A percentile compares a stretch with the other conserved stretches of the same genome.
Conservation (phyloP, 148 eudicot genomes). For the Rhododendron ferrugineum region DNA sequence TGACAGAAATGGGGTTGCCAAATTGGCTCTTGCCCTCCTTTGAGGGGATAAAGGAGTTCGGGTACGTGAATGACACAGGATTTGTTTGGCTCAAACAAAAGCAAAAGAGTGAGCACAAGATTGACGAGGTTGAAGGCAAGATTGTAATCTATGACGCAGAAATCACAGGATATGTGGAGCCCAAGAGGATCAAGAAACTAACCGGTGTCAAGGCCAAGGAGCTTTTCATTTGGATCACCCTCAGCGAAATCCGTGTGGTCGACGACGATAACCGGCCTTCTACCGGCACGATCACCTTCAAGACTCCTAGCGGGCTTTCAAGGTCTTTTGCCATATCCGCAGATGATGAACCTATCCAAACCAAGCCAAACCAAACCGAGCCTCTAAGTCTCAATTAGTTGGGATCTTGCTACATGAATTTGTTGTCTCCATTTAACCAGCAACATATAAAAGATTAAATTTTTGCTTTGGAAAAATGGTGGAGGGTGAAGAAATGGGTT, state of each 20-base stretch:
- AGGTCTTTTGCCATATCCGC: background rate
- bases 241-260: background rate
- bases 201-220: conserved; percentile 8
- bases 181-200: background rate
- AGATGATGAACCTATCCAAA: background rate
- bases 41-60: background rate
- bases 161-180: conserved; percentile 5
- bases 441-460: background rate
- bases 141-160: background rate
- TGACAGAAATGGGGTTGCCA: conserved; percentile 8
- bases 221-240: conserved; percentile 7
- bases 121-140: conserved; percentile 4
- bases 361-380: background rate
- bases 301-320: conserved; percentile 7
- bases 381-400: background rate
- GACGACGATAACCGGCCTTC: background rate
- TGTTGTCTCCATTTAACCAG: background rate
- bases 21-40: background rate
- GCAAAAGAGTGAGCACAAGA: background rate
- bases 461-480: background rate
- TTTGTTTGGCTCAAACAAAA: conserved; percentile 5
- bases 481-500: background rate
- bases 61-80: conserved; percentile 4
- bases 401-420: background rate
- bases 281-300: conserved; percentile 1